Evolutionary conservation across 2,329 filamentous ascomycete genomes (phyloP).

Genomic region (Aspergillus terreus): DNA sequence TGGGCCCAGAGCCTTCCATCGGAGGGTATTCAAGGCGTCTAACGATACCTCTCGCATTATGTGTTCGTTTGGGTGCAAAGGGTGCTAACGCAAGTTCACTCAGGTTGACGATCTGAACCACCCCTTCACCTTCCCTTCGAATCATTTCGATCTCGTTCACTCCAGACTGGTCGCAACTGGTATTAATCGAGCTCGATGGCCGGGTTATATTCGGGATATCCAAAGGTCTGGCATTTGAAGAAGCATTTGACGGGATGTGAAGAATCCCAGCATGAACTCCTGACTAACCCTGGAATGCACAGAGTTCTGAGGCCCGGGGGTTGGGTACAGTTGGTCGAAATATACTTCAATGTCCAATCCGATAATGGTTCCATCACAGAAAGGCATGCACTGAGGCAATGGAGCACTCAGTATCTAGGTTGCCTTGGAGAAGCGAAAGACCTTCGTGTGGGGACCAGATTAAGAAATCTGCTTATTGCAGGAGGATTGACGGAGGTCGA

Average conservation of each 20-base stretch:
- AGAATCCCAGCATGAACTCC: slow-evolving; percentile 5
- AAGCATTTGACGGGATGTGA: background rate
- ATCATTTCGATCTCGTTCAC: slow-evolving; percentile 78
- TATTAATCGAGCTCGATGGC: slow-evolving; percentile 70
- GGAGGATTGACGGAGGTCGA: slow-evolving; percentile 69
- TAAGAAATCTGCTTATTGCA: slow-evolving; percentile 56
- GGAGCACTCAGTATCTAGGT: slow-evolving; percentile 63
- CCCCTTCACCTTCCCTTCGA: slow-evolving; percentile 63
- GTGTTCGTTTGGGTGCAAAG: background rate
- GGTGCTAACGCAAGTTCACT: slow-evolving; percentile 4
- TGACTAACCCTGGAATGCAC: background rate
- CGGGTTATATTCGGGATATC: slow-evolving; percentile 71
- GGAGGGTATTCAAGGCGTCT: background rate
- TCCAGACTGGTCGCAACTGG: slow-evolving; percentile 61
- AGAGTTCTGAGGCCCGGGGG: slow-evolving; percentile 64
- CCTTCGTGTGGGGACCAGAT: slow-evolving; percentile 58
- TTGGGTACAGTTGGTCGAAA: slow-evolving; percentile 86
- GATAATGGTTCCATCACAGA: slow-evolving; percentile 74
- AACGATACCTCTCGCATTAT: background rate
- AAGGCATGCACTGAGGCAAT: slow-evolving; percentile 60
- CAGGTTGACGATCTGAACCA: slow-evolving; percentile 68
- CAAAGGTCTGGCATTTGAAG: slow-evolving; percentile 41
- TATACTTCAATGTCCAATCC: slow-evolving; percentile 81
- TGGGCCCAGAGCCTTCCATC: too few species aligned
- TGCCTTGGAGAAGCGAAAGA: slow-evolving; percentile 64